Percentiles rank a stretch among this genome's conserved stretches.
These are phyloP conservation scores for Apostasia ramifera DNA, from an alignment of 106 monocot species.

Conservation along the genomic window DNA sequence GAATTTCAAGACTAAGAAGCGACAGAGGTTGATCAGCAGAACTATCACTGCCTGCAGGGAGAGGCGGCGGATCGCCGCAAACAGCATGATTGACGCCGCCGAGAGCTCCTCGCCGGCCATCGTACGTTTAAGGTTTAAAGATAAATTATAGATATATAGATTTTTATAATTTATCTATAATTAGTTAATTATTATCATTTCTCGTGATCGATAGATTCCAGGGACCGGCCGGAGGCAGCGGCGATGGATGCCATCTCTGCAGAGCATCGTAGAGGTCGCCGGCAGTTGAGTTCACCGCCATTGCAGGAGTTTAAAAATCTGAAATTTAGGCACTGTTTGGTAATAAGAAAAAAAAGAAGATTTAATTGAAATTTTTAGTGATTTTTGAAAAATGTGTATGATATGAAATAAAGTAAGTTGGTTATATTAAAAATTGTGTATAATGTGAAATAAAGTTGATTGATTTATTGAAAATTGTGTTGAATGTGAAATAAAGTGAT, in stretches of 20 bases:
- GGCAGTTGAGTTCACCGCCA: background rate
- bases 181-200: background rate
- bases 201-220: background rate
- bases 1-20: background rate
- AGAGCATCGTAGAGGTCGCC: conserved; percentile 53
- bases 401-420: no score
- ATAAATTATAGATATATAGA: background rate
- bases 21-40: background rate
- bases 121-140: background rate
- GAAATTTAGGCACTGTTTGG: no score
- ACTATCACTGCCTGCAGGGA: background rate
- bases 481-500: no score
- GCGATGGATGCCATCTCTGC: conserved; percentile 62
- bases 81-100: background rate
- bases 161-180: background rate
- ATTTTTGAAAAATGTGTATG: no score
- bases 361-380: no score
- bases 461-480: no score
- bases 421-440: no score
- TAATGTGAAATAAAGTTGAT: no score
- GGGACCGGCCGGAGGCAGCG: background rate
- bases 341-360: no score
- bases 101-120: background rate
- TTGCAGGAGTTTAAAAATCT: background rate
- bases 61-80: background rate